Base-by-base conservation (phyloP, 495 filamentous ascomycete species). In the Stereocaulon alpinum region DNA sequence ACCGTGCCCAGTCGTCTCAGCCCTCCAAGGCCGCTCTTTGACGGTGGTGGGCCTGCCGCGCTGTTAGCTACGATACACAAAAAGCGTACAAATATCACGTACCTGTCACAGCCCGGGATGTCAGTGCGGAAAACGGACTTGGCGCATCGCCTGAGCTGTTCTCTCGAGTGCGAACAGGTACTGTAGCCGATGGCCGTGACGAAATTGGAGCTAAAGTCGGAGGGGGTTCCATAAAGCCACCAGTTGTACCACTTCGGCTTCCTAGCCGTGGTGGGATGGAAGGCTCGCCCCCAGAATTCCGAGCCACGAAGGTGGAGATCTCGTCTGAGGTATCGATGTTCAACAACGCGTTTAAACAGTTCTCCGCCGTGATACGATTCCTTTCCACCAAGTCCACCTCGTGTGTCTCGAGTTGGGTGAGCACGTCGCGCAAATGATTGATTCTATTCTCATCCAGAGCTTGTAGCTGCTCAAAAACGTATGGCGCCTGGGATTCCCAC, bases 401-500 rank as follows among this genome's bases (percentile, higher is more conserved):
- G 68, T 95, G 88, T 12, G 94, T 99, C 70, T 93, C 83, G 60
- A 88, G 84, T 64, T 95, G 93, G 2, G 93, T 97, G 43, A 99
- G 79, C 55, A 88, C 85, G 72, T 97, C 92, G 47, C 93, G 87
- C 54, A 99, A 77, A 70, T 95, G 87, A 69, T 96, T 96, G 61
- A 94, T 77, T 58, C 94, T 80, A 58, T 79, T 83, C 73, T 99
- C 94, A 61, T 99, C 94, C 18, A 91, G 74, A 7, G 89, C 84
- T 70, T 99, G 94, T 18, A 99, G 82, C 60, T 86, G 89, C 71
- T 97, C 94, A 68, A 94, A 97, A 57, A 96, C 86, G 71, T 88
- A 97, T 7, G 94, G 94, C 40, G 94, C 89, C 69, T 95, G 88
- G 10, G 93, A 94, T 40, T 96, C 86, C 94, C 94, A 99, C 70